Percentiles rank a stretch among this genome's conserved stretches.
These are phyloP conservation scores for Pyrenopolyporus hunteri DNA, from an alignment of 495 filamentous ascomycete species.

Conservation along the genomic window DNA sequence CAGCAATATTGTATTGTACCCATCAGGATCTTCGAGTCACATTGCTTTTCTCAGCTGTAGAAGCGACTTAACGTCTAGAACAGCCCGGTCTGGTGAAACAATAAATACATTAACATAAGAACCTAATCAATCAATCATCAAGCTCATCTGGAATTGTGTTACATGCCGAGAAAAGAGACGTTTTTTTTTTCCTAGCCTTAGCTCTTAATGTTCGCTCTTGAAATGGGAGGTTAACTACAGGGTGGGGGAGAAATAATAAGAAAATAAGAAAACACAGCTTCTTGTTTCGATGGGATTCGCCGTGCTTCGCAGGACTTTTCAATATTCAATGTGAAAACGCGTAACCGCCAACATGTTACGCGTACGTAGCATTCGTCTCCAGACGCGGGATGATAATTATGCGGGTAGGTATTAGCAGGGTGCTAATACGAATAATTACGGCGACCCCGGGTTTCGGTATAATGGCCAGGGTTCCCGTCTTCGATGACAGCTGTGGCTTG, in stretches of 20 bases:
- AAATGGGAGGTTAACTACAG: too few species aligned
- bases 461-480: not conserved
- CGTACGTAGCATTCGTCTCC: constrained; percentile 19
- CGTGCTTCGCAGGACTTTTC: too few species aligned
- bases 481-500: constrained; percentile 32
- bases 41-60: constrained; percentile 20
- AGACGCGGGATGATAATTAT: not conserved
- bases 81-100: constrained; percentile 18
- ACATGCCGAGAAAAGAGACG: not conserved
- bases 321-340: not conserved
- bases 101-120: constrained; percentile 1
- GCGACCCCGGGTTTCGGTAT: constrained; percentile 18
- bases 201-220: too few species aligned
- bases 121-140: constrained; percentile 2
- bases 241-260: constrained; percentile 1
- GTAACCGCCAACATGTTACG: constrained; percentile 21
- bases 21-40: constrained; percentile 9
- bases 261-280: not conserved
- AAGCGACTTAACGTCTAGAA: constrained; percentile 1
- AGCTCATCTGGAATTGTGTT: not conserved
- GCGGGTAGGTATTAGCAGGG: not conserved
- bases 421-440: constrained; percentile 25
- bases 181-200: too few species aligned
- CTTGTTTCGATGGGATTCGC: not conserved
- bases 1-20: constrained; percentile 2